Base-by-base conservation (phyloP, 2,329 filamentous ascomycete species). In the Pseudogymnoascus sp. region DNA sequence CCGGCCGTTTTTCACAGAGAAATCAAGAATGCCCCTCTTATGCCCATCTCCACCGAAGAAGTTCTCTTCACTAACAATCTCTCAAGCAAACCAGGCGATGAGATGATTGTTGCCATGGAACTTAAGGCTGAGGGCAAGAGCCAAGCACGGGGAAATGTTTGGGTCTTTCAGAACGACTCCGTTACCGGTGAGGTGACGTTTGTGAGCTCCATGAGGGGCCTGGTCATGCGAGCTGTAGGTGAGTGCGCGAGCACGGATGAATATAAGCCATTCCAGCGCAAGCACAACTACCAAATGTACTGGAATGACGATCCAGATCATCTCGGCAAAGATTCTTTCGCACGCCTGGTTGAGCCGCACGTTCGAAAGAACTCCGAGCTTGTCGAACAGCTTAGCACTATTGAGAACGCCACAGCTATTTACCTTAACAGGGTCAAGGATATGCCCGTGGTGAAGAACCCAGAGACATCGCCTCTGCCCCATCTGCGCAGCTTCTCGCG, bases 181-280 rank as follows among this genome's bases (percentile, higher is more conserved):
- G n/a, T 15, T 38, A 38, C 36, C n/a, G 36, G 36, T 38, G 36
- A 38, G 36, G n/a, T 38, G 9, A 35, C 50, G 30, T 43, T 62
- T 30, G 36, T 38, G n/a, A 38, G 36, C 36, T 33, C 53, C 12
- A 62, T 57, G 22, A 25, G 25, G 9, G 57, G 39, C 12, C 35
- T 39, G 9, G 30, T 33, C n/a, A 35, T 62, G 15, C 36, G 60
- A 8, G 60, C 37, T 33, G 47, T 62, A 47, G 60, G 60, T 9
- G 60, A 59, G 28, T 22, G 37, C 38, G 11, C 35, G 20, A 30
- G 18, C 15, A 36, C 36, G n/a, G 60, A 61, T 20, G 35, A 35
- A 35, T 25, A 30, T 36, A 18, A 28, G 22, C 60, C 60, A 8
- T 61, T 61, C 39, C 60, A 61, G 37, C 43, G 60, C 6, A 61